Evolutionary conservation across 352 stramenopile species (phyloP), one percentile per base, ranked within the genome.

Genomic region (Phytophthora pisi): DNA sequence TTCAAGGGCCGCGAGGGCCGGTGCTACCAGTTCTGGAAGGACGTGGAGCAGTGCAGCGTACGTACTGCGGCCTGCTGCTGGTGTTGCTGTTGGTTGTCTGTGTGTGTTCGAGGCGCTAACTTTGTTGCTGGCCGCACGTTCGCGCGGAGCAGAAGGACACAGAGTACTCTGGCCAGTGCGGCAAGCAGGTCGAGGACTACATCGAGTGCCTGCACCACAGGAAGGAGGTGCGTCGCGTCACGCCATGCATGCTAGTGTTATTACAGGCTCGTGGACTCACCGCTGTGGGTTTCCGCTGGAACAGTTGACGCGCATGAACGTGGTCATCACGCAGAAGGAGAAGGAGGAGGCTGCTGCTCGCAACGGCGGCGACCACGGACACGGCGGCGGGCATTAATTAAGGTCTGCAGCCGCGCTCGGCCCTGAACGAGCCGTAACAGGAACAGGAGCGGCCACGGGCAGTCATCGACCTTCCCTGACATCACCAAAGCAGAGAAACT

Each of bases 171-270:
- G 88, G 89, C 64, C 73, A 91, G 65, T 97, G 90, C 73, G 78
- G 72, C 73, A 83, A 92, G 79, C 73, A 94, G 71, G 88, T 96
- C 15, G 91, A 98, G 63, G 95, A 98, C 82, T 98, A 98, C 70
- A 84, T 98, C 56, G 95, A 98, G 78, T 98, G 95, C 66, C 78
- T 98, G 59, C 95, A 98, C 78, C 89, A 97, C 80, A 96, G 91
- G 79, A 98, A 98, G 77, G 93, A 98, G 84, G 89, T 96, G 66
- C 47, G 66, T 38, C 1, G 8, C 9, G 28, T 43, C n/a, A 0
- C 18, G n/a, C 9, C 36, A 13, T 28, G 1, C 40, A 7, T 46
- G n/a, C 5, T 15, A 18, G 6, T 46, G 15, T 57, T 13, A 38
- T 23, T 23, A 36, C 0, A 30, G 2, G 45, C 31, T n/a, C 28